Evolutionary conservation across 2,329 filamentous ascomycete species (phyloP).

Genomic region (Phaeomoniella chlamydospora): DNA sequence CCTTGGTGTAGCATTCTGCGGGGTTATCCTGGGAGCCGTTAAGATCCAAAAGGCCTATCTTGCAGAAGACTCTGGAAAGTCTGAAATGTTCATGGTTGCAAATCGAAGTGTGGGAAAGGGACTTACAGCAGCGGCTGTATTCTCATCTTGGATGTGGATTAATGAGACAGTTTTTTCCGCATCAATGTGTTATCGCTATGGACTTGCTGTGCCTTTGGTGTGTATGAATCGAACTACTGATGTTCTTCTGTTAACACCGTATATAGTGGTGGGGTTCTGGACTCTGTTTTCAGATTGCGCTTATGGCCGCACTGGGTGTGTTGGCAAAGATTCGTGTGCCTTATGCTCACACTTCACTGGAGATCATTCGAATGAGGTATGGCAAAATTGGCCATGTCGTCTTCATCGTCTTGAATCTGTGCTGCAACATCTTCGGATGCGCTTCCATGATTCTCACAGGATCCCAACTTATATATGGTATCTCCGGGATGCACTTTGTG

Average conservation of each 20-base stretch:
- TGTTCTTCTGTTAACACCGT: neutral
- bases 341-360: slow-evolving; percentile 35
- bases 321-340: slow-evolving; percentile 34
- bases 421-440: slow-evolving; percentile 29
- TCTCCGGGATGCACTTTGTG: slow-evolving; percentile 33
- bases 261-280: slow-evolving; percentile 21
- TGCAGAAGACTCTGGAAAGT: slow-evolving; percentile 26
- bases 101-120: slow-evolving; percentile 22
- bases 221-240: neutral
- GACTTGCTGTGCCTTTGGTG: slow-evolving; percentile 20
- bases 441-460: slow-evolving; percentile 31
- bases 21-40: slow-evolving; percentile 31
- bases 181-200: slow-evolving; percentile 19
- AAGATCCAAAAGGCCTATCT: slow-evolving; percentile 29
- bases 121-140: slow-evolving; percentile 21
- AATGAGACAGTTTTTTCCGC: slow-evolving; percentile 21
- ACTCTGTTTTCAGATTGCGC: slow-evolving; percentile 32
- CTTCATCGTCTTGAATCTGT: slow-evolving; percentile 23
- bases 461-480: slow-evolving; percentile 28
- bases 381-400: slow-evolving; percentile 25
- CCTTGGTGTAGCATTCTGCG: slow-evolving; percentile 31
- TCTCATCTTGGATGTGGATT: slow-evolving; percentile 24
- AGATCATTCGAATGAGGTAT: slow-evolving; percentile 34
- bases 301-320: slow-evolving; percentile 35
- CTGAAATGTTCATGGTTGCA: slow-evolving; percentile 26